Conservation (phyloP, 2,329 filamentous ascomycete species). For the Aspergillus terreus region DNA sequence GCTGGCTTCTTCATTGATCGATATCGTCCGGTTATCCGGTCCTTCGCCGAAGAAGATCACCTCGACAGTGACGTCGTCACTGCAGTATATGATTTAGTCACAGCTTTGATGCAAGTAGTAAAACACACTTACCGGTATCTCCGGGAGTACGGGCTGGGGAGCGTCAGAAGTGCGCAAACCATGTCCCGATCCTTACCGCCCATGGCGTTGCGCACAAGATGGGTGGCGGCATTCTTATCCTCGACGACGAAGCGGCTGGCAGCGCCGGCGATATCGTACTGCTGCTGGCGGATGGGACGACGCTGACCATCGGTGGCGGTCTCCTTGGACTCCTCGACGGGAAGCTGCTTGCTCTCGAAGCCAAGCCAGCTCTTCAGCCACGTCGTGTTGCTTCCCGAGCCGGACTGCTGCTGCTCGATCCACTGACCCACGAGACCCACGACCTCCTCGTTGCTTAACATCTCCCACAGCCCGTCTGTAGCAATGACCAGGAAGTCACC, state of each 20-base stretch:
- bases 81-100: conserved; percentile 33
- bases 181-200: conserved; percentile 92
- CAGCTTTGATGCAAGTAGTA: background rate
- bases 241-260: conserved; percentile 85
- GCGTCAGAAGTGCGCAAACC: conserved; percentile 83
- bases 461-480: conserved; percentile 97
- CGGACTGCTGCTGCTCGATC: conserved; percentile 70
- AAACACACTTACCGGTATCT: conserved; percentile 68
- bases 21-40: conserved; percentile 70
- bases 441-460: conserved; percentile 98
- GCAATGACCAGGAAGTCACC: conserved; percentile 96
- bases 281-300: conserved; percentile 79
- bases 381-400: conserved; percentile 46
- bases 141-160: conserved; percentile 86
- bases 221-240: conserved; percentile 94
- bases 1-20: conserved; percentile 82
- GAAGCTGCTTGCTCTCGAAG: conserved; percentile 57
- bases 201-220: conserved; percentile 90
- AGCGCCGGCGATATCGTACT: conserved; percentile 73
- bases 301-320: conserved; percentile 62
- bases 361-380: conserved; percentile 71
- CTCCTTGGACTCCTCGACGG: conserved; percentile 64
- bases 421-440: conserved; percentile 94
- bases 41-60: conserved; percentile 97
- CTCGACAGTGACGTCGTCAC: conserved; percentile 93